Base-by-base conservation (phyloP, 345 rosid species). In the Boechera retrofracta region DNA sequence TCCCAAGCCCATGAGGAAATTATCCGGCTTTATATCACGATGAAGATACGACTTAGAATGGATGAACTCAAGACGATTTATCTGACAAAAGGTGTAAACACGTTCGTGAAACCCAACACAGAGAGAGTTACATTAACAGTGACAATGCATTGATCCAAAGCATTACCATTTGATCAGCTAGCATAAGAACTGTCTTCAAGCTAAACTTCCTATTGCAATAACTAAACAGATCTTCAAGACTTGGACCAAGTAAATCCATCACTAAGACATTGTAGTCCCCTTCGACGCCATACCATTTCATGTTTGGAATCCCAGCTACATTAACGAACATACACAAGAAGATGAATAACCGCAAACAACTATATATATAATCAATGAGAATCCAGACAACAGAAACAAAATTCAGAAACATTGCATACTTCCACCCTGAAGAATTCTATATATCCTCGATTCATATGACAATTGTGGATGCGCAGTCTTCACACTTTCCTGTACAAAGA, bases 231-330 rank as follows among this genome's bases (percentile, higher is more conserved):
- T 95, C 99, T 81, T 95, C 98, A 71, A 95, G 97, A 64, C 99
- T 95, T 10, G 97, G 99, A 56, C 99, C 99, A 56, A 95, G 89
- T 75, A 95, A 86, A 86, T 95, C 99, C 94, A 95, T 92, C 75
- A 91, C 97, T 26, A 95, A 86, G 5, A 95, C 94, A 86, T 92
- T 95, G 80, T 91, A 95, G 44, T 92, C 97, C 18, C 97, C 97
- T 67, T 95, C 98, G 47, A 85, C 82, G 5, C 98, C 96, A 80
- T 78, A 91, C 98, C 98, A 95, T 86, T 85, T 95, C 73, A 89
- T 87, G 65, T 92, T 87, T 21, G 93, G 98, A 71, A 95, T 91
- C 72, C 99, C 99, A 83, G 95, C 99, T 95, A 86, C 78, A 82
- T 74, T 0, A 74, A 52, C 35, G 1, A 62, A 24, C 49, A 62